phyloP scores from a whole-genome alignment of 192 early-diverging fungal genomes.

The Coemansia furcata region DNA sequence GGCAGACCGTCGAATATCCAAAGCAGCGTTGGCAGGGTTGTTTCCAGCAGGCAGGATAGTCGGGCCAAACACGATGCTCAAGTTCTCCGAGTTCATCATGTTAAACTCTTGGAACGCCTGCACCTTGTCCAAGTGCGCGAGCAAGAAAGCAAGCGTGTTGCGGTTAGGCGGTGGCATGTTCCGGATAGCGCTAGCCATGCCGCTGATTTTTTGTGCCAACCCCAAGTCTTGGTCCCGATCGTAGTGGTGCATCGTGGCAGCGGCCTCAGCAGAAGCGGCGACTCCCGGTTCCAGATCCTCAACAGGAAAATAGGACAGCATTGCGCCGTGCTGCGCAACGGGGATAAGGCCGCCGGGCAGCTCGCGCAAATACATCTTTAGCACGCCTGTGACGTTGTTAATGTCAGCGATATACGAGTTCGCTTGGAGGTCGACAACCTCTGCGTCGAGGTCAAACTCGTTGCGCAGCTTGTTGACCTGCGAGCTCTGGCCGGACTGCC shows the following conservation, averaged over 20 bases:
- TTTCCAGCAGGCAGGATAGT: slow-evolving; percentile 54
- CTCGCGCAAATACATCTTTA: slow-evolving; percentile 95
- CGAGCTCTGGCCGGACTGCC: slow-evolving; percentile 77
- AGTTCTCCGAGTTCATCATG: slow-evolving; percentile 85
- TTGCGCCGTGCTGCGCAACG: slow-evolving; percentile 16
- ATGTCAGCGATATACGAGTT: slow-evolving; percentile 69
- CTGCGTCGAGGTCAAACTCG: slow-evolving; percentile 73
- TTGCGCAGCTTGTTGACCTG: slow-evolving; percentile 70
- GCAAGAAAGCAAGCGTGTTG: slow-evolving; percentile 76
- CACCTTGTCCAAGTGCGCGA: slow-evolving; percentile 79
- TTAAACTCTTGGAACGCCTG: slow-evolving; percentile 73
- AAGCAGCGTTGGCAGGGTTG: slow-evolving; percentile 27
- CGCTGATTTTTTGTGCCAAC: slow-evolving; percentile 31
- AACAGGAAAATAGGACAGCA: slow-evolving; percentile 27
- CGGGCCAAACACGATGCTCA: slow-evolving; percentile 92
- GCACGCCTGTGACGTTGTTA: slow-evolving; percentile 76
- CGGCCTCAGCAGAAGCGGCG: slow-evolving; percentile 3
- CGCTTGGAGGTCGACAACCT: slow-evolving; percentile 62
- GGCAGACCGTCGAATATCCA: slow-evolving; percentile 38
- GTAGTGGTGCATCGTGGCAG: slow-evolving; percentile 2
- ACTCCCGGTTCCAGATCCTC: slow-evolving; percentile 17
- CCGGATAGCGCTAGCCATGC: slow-evolving; percentile 48
- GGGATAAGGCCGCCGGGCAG: slow-evolving; percentile 89
- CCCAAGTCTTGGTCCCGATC: slow-evolving; percentile 23
- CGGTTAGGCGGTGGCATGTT: slow-evolving; percentile 78